A percentile compares a stretch with the other conserved stretches of the same genome.
Conservation (phyloP, 345 rosid genomes). For the Salix koriyanagi region DNA sequence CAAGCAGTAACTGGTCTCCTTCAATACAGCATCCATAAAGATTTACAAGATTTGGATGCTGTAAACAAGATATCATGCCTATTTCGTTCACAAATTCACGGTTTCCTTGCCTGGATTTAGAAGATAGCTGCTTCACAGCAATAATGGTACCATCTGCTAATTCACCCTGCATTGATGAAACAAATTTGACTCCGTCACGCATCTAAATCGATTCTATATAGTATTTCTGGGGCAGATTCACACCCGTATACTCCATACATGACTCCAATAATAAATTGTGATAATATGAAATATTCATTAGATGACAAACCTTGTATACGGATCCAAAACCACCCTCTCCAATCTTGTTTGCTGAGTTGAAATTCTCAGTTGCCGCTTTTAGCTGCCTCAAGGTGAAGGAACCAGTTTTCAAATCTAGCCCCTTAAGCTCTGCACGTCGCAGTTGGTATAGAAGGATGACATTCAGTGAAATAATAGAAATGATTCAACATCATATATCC, state of each 20-base stretch:
- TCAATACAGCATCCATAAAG: not conserved
- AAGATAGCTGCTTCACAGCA: not conserved
- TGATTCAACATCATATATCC: not conserved
- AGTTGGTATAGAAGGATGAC: too few species aligned
- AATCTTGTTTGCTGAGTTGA: conserved; percentile 6
- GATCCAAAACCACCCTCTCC: conserved; percentile 4
- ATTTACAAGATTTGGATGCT: conserved; percentile 5
- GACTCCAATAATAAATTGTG: too few species aligned
- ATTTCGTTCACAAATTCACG: conserved; percentile 1
- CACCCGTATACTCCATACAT: too few species aligned
- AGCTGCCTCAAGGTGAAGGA: conserved; percentile 3
- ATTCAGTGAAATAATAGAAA: not conserved
- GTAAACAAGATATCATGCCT: not conserved
- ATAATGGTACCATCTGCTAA: not conserved
- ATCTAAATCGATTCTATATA: too few species aligned
- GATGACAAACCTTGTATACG: conserved; percentile 6
- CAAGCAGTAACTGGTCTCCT: not conserved
- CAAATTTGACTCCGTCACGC: not conserved
- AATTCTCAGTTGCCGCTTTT: conserved; percentile 1
- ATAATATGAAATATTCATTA: too few species aligned
- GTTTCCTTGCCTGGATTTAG: not conserved
- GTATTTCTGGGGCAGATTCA: not conserved
- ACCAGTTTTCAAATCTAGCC: conserved; percentile 7
- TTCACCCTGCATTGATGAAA: not conserved
- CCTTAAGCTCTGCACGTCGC: conserved; percentile 2